phyloP scores from a whole-genome alignment of 371 early-diverging fungal species.

The Blakeslea trispora region DNA sequence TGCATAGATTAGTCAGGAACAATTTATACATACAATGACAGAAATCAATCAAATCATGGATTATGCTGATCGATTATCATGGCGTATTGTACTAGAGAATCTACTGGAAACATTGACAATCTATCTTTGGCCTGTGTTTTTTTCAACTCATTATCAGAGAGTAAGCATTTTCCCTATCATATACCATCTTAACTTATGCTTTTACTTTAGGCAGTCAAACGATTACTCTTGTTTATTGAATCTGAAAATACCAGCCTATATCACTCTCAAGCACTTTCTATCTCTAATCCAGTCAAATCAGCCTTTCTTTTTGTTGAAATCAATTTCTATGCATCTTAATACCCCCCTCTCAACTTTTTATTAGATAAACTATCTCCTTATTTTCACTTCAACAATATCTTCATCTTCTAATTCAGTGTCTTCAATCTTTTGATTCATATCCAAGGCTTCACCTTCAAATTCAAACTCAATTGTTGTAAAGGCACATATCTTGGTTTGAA shows the following conservation, averaged over 20 bases:
- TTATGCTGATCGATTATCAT: conserved; percentile 46
- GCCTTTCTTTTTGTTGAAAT: conserved; percentile 53
- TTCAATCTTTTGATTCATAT: conserved; percentile 21
- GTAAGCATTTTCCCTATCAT: conserved; percentile 22
- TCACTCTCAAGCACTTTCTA: conserved; percentile 35
- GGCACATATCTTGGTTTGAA: not conserved
- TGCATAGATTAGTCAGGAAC: conserved; percentile 35
- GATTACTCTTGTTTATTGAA: conserved; percentile 41
- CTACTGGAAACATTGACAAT: conserved; percentile 49
- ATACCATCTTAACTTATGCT: not conserved
- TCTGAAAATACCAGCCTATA: conserved; percentile 42
- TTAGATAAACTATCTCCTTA: not conserved
- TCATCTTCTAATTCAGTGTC: conserved; percentile 44
- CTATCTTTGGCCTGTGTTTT: conserved; percentile 48
- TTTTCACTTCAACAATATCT: conserved; percentile 39
- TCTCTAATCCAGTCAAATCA: conserved; percentile 47
- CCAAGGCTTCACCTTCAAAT: conserved; percentile 41
- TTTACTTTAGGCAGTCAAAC: conserved; percentile 33
- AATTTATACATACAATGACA: conserved; percentile 41
- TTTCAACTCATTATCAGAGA: conserved; percentile 50
- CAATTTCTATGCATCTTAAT: conserved; percentile 19
- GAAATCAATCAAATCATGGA: conserved; percentile 42
- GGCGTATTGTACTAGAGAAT: conserved; percentile 43
- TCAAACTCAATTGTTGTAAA: conserved; percentile 21
- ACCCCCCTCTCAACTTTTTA: not conserved